Conservation (phyloP, 2,329 filamentous ascomycete genomes). For the Colletotrichum nymphaeae region DNA sequence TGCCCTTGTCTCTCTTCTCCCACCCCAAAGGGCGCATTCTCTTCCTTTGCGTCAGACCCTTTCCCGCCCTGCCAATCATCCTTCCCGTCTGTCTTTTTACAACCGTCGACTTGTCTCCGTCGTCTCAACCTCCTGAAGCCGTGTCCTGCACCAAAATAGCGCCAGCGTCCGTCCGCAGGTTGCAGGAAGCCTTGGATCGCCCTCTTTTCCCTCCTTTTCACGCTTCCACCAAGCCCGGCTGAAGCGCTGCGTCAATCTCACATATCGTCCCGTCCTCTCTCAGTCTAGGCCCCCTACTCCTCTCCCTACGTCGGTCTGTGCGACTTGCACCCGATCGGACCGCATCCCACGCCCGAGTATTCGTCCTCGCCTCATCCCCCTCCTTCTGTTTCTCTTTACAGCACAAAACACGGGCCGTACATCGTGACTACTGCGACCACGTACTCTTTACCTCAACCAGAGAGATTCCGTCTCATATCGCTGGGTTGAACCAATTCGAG, state of each 20-base stretch:
- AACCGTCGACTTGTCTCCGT: slow-evolving; percentile 19
- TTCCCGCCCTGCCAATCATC: slow-evolving; percentile 33
- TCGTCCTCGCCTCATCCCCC: background rate
- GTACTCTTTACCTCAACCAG: background rate
- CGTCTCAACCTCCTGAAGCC: slow-evolving; percentile 32
- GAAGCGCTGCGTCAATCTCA: slow-evolving; percentile 26
- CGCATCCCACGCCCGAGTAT: slow-evolving; percentile 13
- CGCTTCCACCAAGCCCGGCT: slow-evolving; percentile 10
- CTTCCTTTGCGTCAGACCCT: slow-evolving; percentile 30
- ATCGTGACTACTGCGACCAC: slow-evolving; percentile 20
- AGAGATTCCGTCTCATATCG: slow-evolving; percentile 1
- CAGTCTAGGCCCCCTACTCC: background rate
- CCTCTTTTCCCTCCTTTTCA: background rate
- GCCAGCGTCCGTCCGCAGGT: slow-evolving; percentile 27
- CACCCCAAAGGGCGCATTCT: background rate
- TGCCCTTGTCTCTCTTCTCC: slow-evolving; percentile 2
- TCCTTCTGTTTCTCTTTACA: background rate
- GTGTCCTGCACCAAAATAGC: slow-evolving; percentile 33
- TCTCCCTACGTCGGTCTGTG: slow-evolving; percentile 33
- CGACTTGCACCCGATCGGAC: slow-evolving; percentile 16
- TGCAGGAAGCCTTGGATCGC: slow-evolving; percentile 8
- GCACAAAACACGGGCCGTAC: background rate
- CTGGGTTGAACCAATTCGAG: background rate
- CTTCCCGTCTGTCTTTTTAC: slow-evolving; percentile 23
- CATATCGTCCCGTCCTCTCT: slow-evolving; percentile 23